Base-by-base conservation (phyloP, 1,284 basidiomycete genomes). In the Lignosus rhinocerotis region DNA sequence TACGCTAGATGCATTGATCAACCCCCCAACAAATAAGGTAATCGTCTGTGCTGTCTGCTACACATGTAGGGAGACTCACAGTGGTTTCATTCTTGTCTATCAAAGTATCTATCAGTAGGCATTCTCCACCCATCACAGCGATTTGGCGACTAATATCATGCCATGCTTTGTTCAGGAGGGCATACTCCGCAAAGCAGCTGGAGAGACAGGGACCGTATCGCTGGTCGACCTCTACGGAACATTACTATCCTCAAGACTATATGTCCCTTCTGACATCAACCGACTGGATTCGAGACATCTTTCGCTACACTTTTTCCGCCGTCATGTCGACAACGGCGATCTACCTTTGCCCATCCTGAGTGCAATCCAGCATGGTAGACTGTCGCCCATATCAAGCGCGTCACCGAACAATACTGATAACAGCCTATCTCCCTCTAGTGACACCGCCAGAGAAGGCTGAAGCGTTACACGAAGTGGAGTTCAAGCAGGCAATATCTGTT, bases 161-260 rank as follows among this genome's bases (percentile, higher is more conserved):
- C 4, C 25, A 25, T 25, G 25, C 4, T 4, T 60, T 5, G 31
- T 3, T 19, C 38, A 78, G 56, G 64, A 72, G 5, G 73, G 75
- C 0, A 53, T 75, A n/a, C 61, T 79, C 16, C 67, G 72, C 17
- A 79, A 79, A 56, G 70, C 73, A 1, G 69, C 72, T 8, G 70
- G 70, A 2, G 68, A 71, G 6, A 63, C 58, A 1, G 74, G 75
- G 12, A 66, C 66, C 12, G 63, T 71, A 2, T 76, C 73, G 17
- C 68, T 76, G 0, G 73, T 74, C 31, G 76, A 77, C 56, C 66
- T 73, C 3, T 76, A 77, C 57, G 77, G 77, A n/a, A 76, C 76
- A 0, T 66, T 78, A 6, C 64, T 79, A 32, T 67, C 73, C 0
- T 73, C 76, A 7, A 68, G 77, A 9, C 65, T 78, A 7, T 74